phyloP scores from a whole-genome alignment of 345 rosid species.

The Aquilaria yunnanensis region DNA sequence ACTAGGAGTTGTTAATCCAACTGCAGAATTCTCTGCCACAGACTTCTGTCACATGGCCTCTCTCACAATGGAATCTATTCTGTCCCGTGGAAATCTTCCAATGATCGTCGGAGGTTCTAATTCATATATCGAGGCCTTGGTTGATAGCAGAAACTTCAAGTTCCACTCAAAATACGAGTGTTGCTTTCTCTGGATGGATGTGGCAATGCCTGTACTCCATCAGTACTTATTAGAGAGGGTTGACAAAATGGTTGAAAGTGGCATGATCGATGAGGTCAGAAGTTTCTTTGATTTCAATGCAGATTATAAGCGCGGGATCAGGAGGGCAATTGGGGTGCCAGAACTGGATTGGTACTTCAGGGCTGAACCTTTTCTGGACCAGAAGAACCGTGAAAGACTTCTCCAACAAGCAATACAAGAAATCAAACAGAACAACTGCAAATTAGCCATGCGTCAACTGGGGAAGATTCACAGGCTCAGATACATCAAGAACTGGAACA shows the following conservation, averaged over 20 bases:
- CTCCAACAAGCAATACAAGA: constrained; percentile 44
- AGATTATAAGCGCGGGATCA: constrained; percentile 35
- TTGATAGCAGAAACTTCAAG: constrained; percentile 26
- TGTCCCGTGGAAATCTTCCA: constrained; percentile 49
- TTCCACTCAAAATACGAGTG: constrained; percentile 40
- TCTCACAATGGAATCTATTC: constrained; percentile 29
- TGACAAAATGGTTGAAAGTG: constrained; percentile 59
- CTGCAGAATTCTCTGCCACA: constrained; percentile 40
- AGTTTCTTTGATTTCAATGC: constrained; percentile 32
- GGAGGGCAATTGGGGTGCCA: constrained; percentile 69
- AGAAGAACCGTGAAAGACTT: constrained; percentile 16
- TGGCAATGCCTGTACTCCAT: constrained; percentile 44
- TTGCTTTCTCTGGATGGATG: constrained; percentile 72
- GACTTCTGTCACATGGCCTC: constrained; percentile 47
- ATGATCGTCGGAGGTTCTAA: constrained; percentile 82
- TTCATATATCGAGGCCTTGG: constrained; percentile 59
- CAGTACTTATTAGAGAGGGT: constrained; percentile 50
- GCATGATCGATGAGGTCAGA: constrained; percentile 70
- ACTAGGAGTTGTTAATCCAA: constrained; percentile 39
- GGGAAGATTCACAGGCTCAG: constrained; percentile 56
- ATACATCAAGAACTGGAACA: constrained; percentile 49
- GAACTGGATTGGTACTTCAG: constrained; percentile 55
- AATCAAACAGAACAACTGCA: constrained; percentile 48
- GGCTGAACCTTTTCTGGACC: constrained; percentile 29
- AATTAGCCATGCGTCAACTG: constrained; percentile 48